These are phyloP conservation scores for Corylus heterophylla DNA, from an alignment of 306 rosid genomes.

Conservation along the genomic window DNA sequence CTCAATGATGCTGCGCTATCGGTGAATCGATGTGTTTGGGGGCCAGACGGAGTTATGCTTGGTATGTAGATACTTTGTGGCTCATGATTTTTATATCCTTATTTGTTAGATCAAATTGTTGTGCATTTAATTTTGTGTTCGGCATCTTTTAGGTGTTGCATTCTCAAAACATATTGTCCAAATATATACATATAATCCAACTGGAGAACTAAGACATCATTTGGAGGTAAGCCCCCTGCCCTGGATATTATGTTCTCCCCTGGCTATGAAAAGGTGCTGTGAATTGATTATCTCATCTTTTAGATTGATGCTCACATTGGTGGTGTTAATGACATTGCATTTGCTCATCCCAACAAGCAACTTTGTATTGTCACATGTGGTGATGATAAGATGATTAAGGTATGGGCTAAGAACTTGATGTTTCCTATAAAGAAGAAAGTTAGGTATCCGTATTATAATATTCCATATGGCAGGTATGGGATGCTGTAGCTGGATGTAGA, in stretches of 20 bases:
- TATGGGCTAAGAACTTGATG: constrained; percentile 14
- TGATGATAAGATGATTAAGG: constrained; percentile 49
- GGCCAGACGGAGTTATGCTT: constrained; percentile 45
- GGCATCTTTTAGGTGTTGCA: constrained; percentile 37
- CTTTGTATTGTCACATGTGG: constrained; percentile 45
- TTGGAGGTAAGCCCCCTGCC: constrained; percentile 35
- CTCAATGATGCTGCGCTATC: constrained; percentile 42
- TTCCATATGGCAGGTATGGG: constrained; percentile 39
- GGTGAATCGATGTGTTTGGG: constrained; percentile 53
- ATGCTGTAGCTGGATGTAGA: constrained; percentile 38
- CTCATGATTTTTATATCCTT: background rate
- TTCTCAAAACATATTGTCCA: constrained; percentile 48
- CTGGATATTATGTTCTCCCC: background rate
- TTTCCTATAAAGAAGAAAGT: background rate
- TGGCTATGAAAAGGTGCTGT: constrained; percentile 3
- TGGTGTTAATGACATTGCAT: constrained; percentile 52
- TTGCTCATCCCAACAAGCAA: constrained; percentile 49
- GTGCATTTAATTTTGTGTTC: background rate
- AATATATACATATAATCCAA: constrained; percentile 38
- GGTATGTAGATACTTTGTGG: constrained; percentile 27
- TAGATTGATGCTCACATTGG: constrained; percentile 52
- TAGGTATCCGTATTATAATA: background rate
- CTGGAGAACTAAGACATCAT: constrained; percentile 45
- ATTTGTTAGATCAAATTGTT: background rate
- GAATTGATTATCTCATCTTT: constrained; percentile 17